Conservation (phyloP, 2,329 filamentous ascomycete genomes). For the Ciborinia camelliae region DNA sequence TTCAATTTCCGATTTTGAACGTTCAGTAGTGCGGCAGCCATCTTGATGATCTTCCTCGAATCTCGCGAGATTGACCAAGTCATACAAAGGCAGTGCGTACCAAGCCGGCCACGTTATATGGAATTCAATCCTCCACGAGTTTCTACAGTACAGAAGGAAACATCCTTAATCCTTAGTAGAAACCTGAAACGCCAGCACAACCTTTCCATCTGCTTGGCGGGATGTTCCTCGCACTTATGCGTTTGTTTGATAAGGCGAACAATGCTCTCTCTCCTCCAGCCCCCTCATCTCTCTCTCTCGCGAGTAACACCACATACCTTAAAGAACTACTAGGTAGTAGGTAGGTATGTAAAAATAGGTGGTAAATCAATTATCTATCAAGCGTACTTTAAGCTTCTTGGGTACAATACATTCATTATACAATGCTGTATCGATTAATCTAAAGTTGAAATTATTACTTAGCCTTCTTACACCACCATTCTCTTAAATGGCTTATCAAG, state of each 20-base stretch:
- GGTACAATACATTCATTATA: too few species aligned
- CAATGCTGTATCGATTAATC: too few species aligned
- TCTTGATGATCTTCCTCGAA: neutral
- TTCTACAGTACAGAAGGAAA: neutral
- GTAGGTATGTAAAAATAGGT: neutral
- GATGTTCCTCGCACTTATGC: neutral
- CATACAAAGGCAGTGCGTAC: neutral
- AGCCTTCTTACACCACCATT: neutral
- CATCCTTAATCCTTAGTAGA: neutral
- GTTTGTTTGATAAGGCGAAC: neutral
- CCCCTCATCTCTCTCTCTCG: too few species aligned
- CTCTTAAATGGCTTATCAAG: too few species aligned
- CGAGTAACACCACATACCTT: neutral
- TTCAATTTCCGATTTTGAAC: neutral
- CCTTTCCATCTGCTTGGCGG: too few species aligned
- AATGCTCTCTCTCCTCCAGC: too few species aligned
- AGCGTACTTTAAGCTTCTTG: neutral
- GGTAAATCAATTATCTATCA: conserved; percentile 7
- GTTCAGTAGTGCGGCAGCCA: neutral
- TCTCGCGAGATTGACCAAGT: neutral
- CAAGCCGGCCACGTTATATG: neutral
- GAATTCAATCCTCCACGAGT: neutral
- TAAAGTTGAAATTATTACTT: neutral
- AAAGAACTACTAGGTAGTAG: too few species aligned
- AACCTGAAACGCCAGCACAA: conserved; percentile 1